Evolutionary conservation across 306 rosid species (phyloP).

Genomic region (Aeschynomene evenia): DNA sequence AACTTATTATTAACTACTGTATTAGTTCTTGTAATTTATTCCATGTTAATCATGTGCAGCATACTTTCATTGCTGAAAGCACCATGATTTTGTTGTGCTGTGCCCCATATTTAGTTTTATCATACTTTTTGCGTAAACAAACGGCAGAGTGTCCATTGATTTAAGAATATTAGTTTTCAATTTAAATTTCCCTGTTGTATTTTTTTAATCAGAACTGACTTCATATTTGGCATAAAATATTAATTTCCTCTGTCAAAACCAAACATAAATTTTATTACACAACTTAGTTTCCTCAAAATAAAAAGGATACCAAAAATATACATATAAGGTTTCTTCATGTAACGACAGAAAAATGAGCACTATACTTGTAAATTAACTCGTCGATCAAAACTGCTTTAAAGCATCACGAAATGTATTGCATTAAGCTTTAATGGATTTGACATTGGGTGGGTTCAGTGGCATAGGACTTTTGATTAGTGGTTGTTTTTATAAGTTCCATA

Average conservation of each 20-base stretch:
- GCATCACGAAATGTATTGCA: conserved; percentile 7
- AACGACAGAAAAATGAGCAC: not conserved
- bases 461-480: conserved; percentile 24
- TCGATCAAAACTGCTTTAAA: not conserved
- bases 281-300: not conserved
- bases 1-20: too few relatives aligned
- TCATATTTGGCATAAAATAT: not conserved
- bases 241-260: not conserved
- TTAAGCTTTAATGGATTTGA: conserved; percentile 35
- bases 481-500: conserved; percentile 17
- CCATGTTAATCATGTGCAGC: not conserved
- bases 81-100: too few relatives aligned
- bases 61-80: too few relatives aligned
- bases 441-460: conserved; percentile 6
- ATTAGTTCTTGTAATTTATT: too few relatives aligned
- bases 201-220: not conserved
- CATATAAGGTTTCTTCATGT: not conserved
- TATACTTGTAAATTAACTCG: not conserved
- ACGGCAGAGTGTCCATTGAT: not conserved
- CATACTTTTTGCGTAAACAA: not conserved
- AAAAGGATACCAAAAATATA: not conserved
- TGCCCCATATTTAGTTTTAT: not conserved
- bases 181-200: too few relatives aligned
- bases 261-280: not conserved
- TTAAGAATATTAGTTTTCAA: not conserved